Conservation (phyloP, 805 yeast genomes). For the Wickerhamiella kurtzmanii region DNA sequence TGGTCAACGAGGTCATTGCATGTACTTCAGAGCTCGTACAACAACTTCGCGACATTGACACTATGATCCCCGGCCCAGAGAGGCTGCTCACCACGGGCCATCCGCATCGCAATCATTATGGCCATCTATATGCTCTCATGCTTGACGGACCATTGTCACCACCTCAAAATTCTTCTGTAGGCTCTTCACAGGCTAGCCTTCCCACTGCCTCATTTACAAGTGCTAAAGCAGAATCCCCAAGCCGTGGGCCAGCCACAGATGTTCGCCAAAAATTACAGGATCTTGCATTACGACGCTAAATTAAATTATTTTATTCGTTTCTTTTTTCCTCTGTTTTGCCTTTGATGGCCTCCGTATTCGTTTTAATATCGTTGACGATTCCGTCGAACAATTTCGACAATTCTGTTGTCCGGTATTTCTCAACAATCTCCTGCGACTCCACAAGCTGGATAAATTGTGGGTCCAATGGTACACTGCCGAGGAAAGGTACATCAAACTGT, state of each 20-base stretch:
- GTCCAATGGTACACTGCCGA: slow-evolving; percentile 88
- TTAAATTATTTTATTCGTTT: background rate
- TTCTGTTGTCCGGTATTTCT: slow-evolving; percentile 23
- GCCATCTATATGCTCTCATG: slow-evolving; percentile 1
- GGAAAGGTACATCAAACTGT: slow-evolving; percentile 45
- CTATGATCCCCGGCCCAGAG: background rate
- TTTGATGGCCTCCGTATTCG: slow-evolving; percentile 10
- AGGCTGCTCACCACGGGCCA: background rate
- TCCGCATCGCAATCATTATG: slow-evolving; percentile 2
- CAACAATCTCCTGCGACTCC: slow-evolving; percentile 42
- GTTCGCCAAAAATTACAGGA: background rate
- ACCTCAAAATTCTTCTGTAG: background rate
- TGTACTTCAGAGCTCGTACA: background rate
- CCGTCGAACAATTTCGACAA: slow-evolving; percentile 33
- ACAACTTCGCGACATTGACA: background rate
- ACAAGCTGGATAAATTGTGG: slow-evolving; percentile 79
- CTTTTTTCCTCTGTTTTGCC: slow-evolving; percentile 9
- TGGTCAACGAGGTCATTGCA: background rate
- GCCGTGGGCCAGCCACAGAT: background rate
- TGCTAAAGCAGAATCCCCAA: background rate
- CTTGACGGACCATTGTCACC: background rate
- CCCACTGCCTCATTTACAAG: background rate
- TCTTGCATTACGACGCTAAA: background rate
- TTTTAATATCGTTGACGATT: slow-evolving; percentile 30
- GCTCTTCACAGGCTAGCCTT: background rate